phyloP scores from a whole-genome alignment of 441 rosid species.

The Gossypium trilobum region DNA sequence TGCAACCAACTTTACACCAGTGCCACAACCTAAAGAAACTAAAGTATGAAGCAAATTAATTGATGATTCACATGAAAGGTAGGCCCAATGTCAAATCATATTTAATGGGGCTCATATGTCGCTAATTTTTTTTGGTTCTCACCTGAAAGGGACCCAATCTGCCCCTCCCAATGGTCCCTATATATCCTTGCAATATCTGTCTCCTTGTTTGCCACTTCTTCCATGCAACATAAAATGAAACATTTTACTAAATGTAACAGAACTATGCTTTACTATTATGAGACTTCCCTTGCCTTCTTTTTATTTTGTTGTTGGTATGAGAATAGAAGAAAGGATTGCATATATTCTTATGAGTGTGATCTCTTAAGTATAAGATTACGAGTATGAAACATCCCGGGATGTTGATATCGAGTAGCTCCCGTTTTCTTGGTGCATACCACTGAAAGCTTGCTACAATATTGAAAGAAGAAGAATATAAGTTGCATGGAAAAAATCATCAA shows the following conservation, averaged over 20 bases:
- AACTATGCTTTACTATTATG: no score
- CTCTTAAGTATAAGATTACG: background rate
- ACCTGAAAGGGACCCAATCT: background rate
- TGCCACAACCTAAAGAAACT: background rate
- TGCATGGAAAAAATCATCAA: background rate
- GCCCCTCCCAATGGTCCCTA: background rate
- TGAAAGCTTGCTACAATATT: conserved; percentile 35
- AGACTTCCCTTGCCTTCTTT: no score
- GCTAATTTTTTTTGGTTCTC: background rate
- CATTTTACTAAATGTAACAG: background rate
- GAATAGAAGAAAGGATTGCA: background rate
- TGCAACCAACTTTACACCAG: background rate
- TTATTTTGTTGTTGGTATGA: background rate
- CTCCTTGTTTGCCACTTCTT: background rate
- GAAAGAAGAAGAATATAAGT: background rate
- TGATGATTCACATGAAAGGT: background rate
- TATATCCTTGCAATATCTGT: background rate
- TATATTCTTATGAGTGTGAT: background rate
- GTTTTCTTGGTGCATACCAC: conserved; percentile 26
- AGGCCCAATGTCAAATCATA: background rate
- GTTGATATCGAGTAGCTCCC: conserved; percentile 13
- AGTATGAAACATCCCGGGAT: background rate
- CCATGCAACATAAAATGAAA: background rate
- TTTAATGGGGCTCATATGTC: background rate
- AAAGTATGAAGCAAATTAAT: background rate